These are phyloP conservation scores for Fraxinus ornus DNA, from an alignment of 305 asterid genomes.

Conservation along the genomic window DNA sequence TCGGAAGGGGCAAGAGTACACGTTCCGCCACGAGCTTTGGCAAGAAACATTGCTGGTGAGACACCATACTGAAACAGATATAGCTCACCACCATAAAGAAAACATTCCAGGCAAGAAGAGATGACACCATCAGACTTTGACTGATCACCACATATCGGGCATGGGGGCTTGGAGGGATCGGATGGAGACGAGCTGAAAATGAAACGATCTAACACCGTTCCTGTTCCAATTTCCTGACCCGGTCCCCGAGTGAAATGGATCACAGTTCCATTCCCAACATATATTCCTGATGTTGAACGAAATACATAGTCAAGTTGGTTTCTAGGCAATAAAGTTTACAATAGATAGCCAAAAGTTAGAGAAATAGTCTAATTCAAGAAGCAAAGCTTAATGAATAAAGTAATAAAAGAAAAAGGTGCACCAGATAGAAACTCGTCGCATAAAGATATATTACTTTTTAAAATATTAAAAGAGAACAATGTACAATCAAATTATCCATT, in stretches of 20 bases:
- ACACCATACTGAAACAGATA: slow-evolving; percentile 65
- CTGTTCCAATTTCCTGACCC: slow-evolving; percentile 86
- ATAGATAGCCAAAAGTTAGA: slow-evolving; percentile 1
- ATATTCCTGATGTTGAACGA: slow-evolving; percentile 59
- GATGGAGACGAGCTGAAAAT: slow-evolving; percentile 71
- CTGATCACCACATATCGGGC: slow-evolving; percentile 80
- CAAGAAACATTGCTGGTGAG: slow-evolving; percentile 54
- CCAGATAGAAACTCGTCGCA: background rate
- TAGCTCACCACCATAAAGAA: slow-evolving; percentile 65
- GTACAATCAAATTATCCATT: background rate
- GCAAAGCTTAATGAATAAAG: background rate
- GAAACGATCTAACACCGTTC: slow-evolving; percentile 59
- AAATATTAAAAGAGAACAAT: background rate
- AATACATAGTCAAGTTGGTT: slow-evolving; percentile 17
- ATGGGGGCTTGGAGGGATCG: slow-evolving; percentile 46
- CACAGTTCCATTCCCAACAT: slow-evolving; percentile 62
- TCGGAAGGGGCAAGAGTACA: slow-evolving; percentile 74
- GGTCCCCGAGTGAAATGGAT: slow-evolving; percentile 88
- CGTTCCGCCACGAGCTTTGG: slow-evolving; percentile 87
- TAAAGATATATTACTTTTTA: background rate
- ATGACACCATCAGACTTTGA: slow-evolving; percentile 64
- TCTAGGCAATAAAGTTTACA: background rate
- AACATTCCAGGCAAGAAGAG: slow-evolving; percentile 87
- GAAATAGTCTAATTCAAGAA: background rate
- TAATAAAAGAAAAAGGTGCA: background rate